Conservation (phyloP, 805 yeast genomes). For the Starmerella tilneyi region DNA sequence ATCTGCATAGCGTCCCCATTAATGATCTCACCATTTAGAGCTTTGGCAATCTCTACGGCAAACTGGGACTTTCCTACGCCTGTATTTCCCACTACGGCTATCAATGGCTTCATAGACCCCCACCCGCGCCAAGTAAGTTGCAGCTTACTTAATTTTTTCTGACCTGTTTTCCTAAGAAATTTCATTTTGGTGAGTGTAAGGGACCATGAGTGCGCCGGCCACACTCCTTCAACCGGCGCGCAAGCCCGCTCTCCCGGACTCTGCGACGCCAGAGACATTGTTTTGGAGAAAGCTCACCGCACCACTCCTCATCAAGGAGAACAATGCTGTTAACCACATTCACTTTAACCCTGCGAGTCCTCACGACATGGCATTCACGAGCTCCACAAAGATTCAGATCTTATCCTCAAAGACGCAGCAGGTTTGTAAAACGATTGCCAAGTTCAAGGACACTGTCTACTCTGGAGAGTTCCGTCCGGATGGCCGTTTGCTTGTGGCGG, state of each 20-base stretch:
- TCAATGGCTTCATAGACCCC: constrained; percentile 32
- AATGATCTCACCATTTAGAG: constrained; percentile 74
- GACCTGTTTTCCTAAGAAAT: not conserved
- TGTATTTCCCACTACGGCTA: constrained; percentile 80
- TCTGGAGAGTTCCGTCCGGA: constrained; percentile 85
- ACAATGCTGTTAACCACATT: constrained; percentile 80
- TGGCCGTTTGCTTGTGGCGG: constrained; percentile 84
- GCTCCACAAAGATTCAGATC: constrained; percentile 83
- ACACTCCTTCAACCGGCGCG: constrained; percentile 20
- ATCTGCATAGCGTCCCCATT: constrained; percentile 98
- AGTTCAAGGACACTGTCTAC: constrained; percentile 87
- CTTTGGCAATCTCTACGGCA: constrained; percentile 66
- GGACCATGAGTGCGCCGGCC: constrained; percentile 25
- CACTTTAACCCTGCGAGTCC: constrained; percentile 79
- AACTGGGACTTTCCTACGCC: constrained; percentile 93
- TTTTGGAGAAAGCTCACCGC: constrained; percentile 83
- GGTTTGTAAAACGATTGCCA: constrained; percentile 69
- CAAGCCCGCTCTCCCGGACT: constrained; percentile 24
- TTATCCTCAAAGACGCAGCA: constrained; percentile 91
- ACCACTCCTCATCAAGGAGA: constrained; percentile 87
- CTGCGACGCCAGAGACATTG: constrained; percentile 52
- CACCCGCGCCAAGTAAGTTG: no score
- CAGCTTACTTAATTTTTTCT: constrained; percentile 10
- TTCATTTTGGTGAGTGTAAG: not conserved
- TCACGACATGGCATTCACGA: constrained; percentile 82